Conservation (phyloP, 768 basidiomycete genomes). For the Pisolithus tinctorius region DNA sequence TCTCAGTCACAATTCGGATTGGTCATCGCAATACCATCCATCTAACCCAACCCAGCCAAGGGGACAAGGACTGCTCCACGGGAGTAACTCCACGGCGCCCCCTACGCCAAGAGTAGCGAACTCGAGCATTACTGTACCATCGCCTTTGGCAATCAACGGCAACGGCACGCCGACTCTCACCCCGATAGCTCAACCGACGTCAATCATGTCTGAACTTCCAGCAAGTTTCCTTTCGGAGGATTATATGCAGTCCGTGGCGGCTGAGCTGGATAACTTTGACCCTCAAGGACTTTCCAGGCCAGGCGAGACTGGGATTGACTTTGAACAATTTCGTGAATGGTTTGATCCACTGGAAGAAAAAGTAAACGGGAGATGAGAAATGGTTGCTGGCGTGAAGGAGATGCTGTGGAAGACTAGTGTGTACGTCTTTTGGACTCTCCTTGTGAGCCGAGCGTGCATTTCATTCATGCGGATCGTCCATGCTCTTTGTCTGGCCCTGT, state of each 20-base stretch:
- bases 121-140: conserved; percentile 31
- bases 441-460: conserved; percentile 4
- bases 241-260: conserved; percentile 40
- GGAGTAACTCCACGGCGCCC: conserved; percentile 25
- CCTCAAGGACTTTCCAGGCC: conserved; percentile 32
- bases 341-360: conserved; percentile 37
- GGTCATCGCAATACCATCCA: conserved; percentile 38
- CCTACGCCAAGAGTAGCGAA: conserved; percentile 30
- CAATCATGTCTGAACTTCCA: conserved; percentile 18
- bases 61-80: conserved; percentile 16
- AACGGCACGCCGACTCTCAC: conserved; percentile 27
- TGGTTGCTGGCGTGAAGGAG: conserved; percentile 5
- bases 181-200: conserved; percentile 16
- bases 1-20: conserved; percentile 22
- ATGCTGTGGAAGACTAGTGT: neutral
- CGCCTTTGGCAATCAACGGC: conserved; percentile 30
- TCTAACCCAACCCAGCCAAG: conserved; percentile 20
- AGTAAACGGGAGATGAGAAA: conserved; percentile 1
- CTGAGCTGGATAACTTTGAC: conserved; percentile 34
- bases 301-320: conserved; percentile 47
- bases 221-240: conserved; percentile 24
- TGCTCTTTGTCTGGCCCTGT: neutral
- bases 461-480: conserved; percentile 13
- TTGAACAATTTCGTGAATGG: conserved; percentile 72
- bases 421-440: conserved; percentile 2